These are phyloP conservation scores for Piper longum DNA, from an alignment of 164 flowering plant genomes.

Conservation along the genomic window DNA sequence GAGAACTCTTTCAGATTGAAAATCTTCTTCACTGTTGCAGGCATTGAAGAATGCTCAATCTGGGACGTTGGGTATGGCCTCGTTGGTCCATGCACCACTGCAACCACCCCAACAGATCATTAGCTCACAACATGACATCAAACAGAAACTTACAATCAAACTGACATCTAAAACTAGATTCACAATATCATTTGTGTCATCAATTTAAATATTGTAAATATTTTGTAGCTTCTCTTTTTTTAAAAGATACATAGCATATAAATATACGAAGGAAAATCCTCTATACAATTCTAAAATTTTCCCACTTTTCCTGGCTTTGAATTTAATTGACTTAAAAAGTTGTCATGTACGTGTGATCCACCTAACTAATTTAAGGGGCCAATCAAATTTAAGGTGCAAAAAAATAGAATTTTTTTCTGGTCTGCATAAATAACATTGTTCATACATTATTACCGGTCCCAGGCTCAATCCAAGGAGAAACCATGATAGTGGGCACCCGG, in stretches of 20 bases:
- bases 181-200: background rate
- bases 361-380: background rate
- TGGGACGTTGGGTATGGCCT: slow-evolving; percentile 68
- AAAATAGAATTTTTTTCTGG: background rate
- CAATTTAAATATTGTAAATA: too few species aligned
- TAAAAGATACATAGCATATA: too few species aligned
- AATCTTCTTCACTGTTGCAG: slow-evolving; percentile 78
- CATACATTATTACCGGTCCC: slow-evolving; percentile 79
- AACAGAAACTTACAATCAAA: background rate
- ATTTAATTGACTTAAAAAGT: too few species aligned
- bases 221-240: too few species aligned
- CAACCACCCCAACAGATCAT: slow-evolving; percentile 1
- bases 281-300: too few species aligned
- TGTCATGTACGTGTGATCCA: too few species aligned
- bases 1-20: slow-evolving; percentile 52
- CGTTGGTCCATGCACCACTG: slow-evolving; percentile 66
- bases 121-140: background rate
- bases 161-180: background rate
- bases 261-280: too few species aligned
- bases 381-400: background rate
- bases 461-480: slow-evolving; percentile 75
- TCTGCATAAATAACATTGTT: background rate
- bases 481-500: slow-evolving; percentile 52
- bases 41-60: slow-evolving; percentile 80
- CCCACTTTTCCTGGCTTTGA: too few species aligned